Conservation (phyloP, 192 early-diverging fungal species). For the Coemansia sp. region DNA sequence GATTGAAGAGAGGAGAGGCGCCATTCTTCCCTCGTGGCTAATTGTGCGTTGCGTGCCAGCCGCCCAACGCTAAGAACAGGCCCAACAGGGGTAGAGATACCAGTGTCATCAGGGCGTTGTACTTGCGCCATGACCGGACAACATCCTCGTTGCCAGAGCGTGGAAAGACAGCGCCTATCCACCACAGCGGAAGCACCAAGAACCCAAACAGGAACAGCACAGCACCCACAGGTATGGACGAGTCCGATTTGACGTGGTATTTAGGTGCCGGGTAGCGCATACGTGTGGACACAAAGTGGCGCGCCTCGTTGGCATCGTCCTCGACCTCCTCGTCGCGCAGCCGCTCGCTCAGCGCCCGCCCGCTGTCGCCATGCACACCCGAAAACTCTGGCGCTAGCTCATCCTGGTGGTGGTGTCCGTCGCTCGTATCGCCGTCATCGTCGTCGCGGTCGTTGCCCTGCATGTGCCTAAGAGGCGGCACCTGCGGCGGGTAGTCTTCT, state of each 20-base stretch:
- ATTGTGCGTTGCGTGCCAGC: conserved; percentile 48
- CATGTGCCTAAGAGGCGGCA: not conserved
- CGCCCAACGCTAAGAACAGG: conserved; percentile 48
- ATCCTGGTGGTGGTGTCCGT: not conserved
- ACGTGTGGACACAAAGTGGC: conserved; percentile 36
- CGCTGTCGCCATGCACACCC: not conserved
- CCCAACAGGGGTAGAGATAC: conserved; percentile 49
- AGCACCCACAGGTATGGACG: conserved; percentile 24
- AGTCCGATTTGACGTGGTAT: conserved; percentile 23
- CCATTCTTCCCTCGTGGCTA: not conserved
- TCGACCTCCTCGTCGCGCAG: conserved; percentile 46
- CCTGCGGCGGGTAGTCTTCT: conserved; percentile 19
- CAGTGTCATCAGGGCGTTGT: conserved; percentile 51
- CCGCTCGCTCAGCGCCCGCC: conserved; percentile 24
- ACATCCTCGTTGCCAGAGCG: conserved; percentile 22
- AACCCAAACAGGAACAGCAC: conserved; percentile 47
- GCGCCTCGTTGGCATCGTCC: conserved; percentile 49
- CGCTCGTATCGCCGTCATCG: conserved; percentile 9
- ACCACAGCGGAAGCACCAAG: conserved; percentile 50
- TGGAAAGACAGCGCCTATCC: conserved; percentile 48
- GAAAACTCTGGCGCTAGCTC: not conserved
- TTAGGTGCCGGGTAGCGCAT: conserved; percentile 38
- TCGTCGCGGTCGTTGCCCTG: conserved; percentile 12
- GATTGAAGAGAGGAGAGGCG: not conserved
- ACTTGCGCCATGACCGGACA: conserved; percentile 48